Base-by-base conservation (phyloP, 768 basidiomycete genomes). In the Psilocybe tampanensis region DNA sequence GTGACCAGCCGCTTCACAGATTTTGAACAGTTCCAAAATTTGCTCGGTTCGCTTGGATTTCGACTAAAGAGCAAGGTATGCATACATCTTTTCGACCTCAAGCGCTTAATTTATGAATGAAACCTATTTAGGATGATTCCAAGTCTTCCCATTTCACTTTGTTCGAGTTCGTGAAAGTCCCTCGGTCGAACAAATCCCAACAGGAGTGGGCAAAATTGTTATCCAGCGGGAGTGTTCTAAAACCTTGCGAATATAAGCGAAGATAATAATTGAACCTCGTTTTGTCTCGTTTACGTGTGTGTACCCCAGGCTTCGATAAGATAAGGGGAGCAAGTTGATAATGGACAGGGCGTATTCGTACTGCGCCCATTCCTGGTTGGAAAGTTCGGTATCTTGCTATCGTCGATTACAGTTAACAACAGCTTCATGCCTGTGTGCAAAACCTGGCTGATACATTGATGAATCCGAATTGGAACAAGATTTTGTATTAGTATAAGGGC, bases 191-290 rank as follows among this genome's bases (percentile, higher is more conserved):
- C 21, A 83, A 79, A 66, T 74, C 72, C 36, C 78, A 85, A 47
- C 77, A 83, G 61, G 83, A 88, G 57, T 94, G 89, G 87, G 67
- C 64, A 11, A 75, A 75, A 42, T 61, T 93, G 21, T 48, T 83
- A 64, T 73, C 76, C 8, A 81, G 77, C 64, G 82, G 85, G 15
- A 66, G 70, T 54, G 64, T 91, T 34, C 76, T 97, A 56, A 93
- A 92, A 70, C 86, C 95, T 33, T 97, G 94, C 72, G 92, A 96
- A 74, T 97, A 97, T 70, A 97, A 96, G 70, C 80, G 90, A 63
- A 80, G 94, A 67, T 96, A 72, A 81, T n/a, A 29, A 8, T 21
- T 23, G 12, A 6, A 26, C 17, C 32, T 19, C 1, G 11, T 24
- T 39, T 24, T 17, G 29, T 24, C 21, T 22, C 23, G 33, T 23